Evolutionary conservation across 2,329 filamentous ascomycete species (phyloP), one percentile per base, ranked within the genome.

Genomic region (Alternaria sp.): DNA sequence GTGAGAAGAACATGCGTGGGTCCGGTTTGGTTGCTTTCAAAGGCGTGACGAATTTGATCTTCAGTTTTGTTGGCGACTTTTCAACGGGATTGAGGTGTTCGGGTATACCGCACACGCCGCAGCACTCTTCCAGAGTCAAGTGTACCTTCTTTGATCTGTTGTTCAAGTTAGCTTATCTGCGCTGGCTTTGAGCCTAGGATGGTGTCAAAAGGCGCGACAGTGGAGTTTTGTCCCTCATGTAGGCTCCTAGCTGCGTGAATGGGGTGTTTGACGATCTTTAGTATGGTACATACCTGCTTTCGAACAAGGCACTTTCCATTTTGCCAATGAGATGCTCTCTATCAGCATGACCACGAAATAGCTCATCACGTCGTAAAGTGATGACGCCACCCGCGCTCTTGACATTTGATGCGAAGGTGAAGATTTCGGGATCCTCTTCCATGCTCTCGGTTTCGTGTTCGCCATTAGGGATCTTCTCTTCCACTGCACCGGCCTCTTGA

Each of bases 271-370:
- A 37, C 4, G 33, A 1, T 4, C 33, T 37, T 37, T 37, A 45
- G n/a, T 50, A n/a, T 21, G n/a, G 12, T n/a, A 25, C 20, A 1
- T 63, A 59, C 60, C 14, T 51, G 43, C 60, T 56, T 18, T 57
- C 55, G 25, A 69, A n/a, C n/a, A 70, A 33, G 0, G 61, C 60
- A 12, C 54, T 60, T 30, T 71, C 67, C 10, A 67, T 49, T 21
- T 67, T 60, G 11, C 63, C 63, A 4, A 63, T 30, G 4, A 67
- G 43, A 25, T 45, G 47, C 30, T 62, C 45, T 14, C 50, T 61
- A 41, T 64, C 23, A 2, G 51, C 55, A 14, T 44, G 21, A 11
- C 26, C 49, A 5, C 10, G n/a, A 26, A 63, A 65, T 15, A 65
- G 28, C 21, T 64, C 43, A 10, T 63, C 33, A 30, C 55, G 60